Percentiles rank a stretch among this genome's conserved stretches.
Evolutionary conservation across 2,329 filamentous ascomycete genomes (phyloP).

Genomic region (Didymella sp.): DNA sequence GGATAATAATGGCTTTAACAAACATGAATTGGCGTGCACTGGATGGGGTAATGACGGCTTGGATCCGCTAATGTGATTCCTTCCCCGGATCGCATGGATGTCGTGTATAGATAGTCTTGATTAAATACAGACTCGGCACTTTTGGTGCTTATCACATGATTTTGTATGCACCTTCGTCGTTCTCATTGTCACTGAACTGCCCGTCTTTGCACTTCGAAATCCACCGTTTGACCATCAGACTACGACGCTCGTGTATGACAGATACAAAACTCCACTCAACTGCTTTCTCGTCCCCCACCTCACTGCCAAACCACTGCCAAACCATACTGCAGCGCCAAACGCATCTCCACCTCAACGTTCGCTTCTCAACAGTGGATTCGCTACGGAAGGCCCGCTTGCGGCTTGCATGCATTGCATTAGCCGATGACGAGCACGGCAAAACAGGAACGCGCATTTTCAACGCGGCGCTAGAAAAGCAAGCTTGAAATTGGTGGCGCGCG

Average conservation of each 20-base stretch:
- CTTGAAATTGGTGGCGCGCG: neutral
- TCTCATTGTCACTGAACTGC: too few species aligned
- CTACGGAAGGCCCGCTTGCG: neutral
- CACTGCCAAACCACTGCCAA: too few species aligned
- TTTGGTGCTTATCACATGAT: neutral
- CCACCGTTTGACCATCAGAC: too few species aligned
- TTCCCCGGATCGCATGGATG: constrained; percentile 19
- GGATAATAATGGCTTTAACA: constrained; percentile 16
- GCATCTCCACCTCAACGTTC: neutral
- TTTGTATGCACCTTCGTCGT: neutral
- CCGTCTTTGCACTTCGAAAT: too few species aligned
- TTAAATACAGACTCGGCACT: constrained; percentile 14
- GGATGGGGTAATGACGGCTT: constrained; percentile 20
- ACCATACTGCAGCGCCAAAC: too few species aligned
- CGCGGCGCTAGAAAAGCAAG: neutral
- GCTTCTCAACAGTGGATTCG: too few species aligned
- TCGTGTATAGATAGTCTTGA: constrained; percentile 32
- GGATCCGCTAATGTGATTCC: constrained; percentile 23
- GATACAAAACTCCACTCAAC: too few species aligned
- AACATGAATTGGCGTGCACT: constrained; percentile 9
- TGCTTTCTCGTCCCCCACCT: too few species aligned
- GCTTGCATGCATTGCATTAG: neutral
- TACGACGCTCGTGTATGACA: too few species aligned
- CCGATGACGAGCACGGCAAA: neutral
- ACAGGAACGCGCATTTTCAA: neutral